Conservation (phyloP, 805 yeast genomes). For the Kazachstania kunashirensis region DNA sequence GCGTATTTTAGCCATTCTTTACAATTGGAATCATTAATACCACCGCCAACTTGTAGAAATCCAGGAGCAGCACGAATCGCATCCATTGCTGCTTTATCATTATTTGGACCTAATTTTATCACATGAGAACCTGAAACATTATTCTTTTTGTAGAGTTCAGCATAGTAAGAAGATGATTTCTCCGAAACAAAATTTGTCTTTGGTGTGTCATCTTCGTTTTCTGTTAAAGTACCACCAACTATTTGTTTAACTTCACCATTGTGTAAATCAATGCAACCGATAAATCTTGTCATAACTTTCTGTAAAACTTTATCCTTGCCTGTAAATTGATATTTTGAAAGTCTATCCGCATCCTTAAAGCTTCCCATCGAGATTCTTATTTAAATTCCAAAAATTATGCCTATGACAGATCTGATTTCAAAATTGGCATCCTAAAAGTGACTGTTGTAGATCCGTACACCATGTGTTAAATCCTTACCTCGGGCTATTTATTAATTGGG, state of each 20-base stretch:
- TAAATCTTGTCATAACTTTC: constrained; percentile 65
- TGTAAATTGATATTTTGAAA: no score
- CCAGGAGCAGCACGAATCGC: constrained; percentile 72
- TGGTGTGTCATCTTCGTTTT: constrained; percentile 38
- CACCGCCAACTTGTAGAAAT: constrained; percentile 84
- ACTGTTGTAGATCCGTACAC: no score
- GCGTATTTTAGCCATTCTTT: constrained; percentile 70
- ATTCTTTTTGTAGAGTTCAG: constrained; percentile 52
- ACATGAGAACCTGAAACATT: constrained; percentile 76
- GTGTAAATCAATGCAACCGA: constrained; percentile 94
- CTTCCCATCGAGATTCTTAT: no score
- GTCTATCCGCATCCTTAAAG: no score
- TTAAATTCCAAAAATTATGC: no score
- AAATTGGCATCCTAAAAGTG: no score
- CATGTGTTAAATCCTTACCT: no score
- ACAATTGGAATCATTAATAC: constrained; percentile 71
- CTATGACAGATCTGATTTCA: no score
- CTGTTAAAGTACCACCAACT: constrained; percentile 82
- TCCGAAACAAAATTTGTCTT: constrained; percentile 72
- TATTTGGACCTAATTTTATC: constrained; percentile 76
- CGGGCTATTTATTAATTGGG: no score
- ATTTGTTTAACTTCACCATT: constrained; percentile 93
- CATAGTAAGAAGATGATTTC: constrained; percentile 66
- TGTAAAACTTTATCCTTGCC: no score
- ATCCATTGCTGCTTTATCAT: constrained; percentile 71